Evolutionary conservation across 768 basidiomycete genomes (phyloP), one percentile per base, ranked within the genome.

Genomic region (Termitomyces bulborhizus): DNA sequence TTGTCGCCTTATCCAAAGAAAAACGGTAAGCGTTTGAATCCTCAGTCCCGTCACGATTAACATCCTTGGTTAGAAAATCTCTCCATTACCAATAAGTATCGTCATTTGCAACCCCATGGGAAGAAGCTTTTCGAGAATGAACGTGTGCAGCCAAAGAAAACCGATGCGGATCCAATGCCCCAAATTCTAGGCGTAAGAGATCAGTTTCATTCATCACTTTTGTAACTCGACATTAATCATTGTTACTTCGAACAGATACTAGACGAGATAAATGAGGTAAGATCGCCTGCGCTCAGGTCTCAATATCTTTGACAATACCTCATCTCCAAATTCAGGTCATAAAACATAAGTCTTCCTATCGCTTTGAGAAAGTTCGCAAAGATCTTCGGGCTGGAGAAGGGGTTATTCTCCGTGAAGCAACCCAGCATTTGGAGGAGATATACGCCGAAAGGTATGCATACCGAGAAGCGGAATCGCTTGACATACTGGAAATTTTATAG

Each of bases 261-360:
- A 51, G 66, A 72, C 31, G 72, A 81, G 58, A 77, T 86, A 15
- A 74, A 79, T 48, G 63, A 77, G 62, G 83, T 74, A 63, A 41
- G 61, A 46, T 26, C 1, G 6, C 42, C 13, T 45, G 37, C 9
- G 37, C 12, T 50, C 41, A 29, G 1, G 37, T 43, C 21, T 24
- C 15, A 11, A 8, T 29, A 29, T 37, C 51, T 50, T 37, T 40
- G 12, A 24, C 31, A 29, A 9, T 11, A 11, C 11, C 5, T 51
- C 32, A 43, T 51, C 46, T 12, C 13, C 44, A 6, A 24, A 36
- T 56, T 26, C 48, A 85, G 82, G 79, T 73, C 32, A 65, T 86
- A 12, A 62, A 79, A 27, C 64, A 70, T 40, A 77, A 75, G n/a
- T 73, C 83, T 41, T 68, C 71, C 0, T 67, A 70, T 34, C 76